A percentile compares a stretch with the other conserved stretches of the same genome.
Conservation (phyloP, 345 rosid genomes). For the Ceriops zippeliana region DNA sequence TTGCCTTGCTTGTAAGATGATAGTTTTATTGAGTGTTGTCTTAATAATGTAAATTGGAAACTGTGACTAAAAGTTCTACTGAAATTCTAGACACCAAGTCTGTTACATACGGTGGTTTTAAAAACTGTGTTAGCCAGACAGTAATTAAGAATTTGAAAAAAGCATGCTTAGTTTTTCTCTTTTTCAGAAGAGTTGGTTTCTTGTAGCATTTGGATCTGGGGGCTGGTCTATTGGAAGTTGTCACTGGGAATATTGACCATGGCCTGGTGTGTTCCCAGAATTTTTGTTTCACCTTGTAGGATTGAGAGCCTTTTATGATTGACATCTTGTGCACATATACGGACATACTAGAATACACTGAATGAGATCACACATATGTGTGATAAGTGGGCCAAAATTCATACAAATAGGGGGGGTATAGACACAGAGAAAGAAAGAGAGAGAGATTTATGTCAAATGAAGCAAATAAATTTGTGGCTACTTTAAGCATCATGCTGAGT, state of each 20-base stretch:
- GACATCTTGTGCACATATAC: neutral
- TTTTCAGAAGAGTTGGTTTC: neutral
- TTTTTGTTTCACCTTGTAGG: conserved; percentile 2
- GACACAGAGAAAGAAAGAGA: neutral
- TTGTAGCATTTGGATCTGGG: neutral
- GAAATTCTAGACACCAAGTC: neutral
- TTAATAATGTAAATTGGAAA: neutral
- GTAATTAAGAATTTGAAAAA: neutral
- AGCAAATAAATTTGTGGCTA: neutral
- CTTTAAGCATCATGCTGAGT: neutral
- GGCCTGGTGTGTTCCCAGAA: neutral
- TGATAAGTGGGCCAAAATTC: too few relatives aligned
- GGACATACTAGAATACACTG: neutral
- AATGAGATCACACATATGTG: neutral
- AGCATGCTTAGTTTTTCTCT: neutral
- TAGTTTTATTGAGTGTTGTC: neutral
- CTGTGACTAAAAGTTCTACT: neutral
- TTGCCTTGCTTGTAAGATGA: neutral
- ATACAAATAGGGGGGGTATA: too few relatives aligned
- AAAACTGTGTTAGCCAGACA: too few relatives aligned
- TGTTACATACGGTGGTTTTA: neutral
- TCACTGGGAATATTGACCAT: neutral
- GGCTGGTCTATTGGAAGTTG: neutral
- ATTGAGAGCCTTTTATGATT: neutral
- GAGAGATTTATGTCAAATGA: neutral